Base-by-base conservation (phyloP, 1,139 yeast genomes). In the Saccharomyces pastorianus region DNA sequence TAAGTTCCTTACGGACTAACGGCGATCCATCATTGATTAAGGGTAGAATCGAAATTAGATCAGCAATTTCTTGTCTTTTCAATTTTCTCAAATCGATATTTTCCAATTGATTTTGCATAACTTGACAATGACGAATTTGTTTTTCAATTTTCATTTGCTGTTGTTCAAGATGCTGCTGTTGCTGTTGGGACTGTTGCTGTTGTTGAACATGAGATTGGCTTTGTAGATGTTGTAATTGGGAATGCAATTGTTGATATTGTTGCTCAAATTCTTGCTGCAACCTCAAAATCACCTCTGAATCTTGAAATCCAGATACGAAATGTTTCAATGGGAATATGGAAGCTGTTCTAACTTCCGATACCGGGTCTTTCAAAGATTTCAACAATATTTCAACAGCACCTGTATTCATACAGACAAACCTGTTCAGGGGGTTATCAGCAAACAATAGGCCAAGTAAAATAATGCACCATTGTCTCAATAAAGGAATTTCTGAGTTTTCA, bases 291-390 rank as follows among this genome's bases (percentile, higher is more conserved):
- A 57, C 59, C 23, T 71, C 76, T 4, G 68, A 69, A 28, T 70
- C 78, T 25, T 71, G 71, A 3, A 68, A 72, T 28, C 76, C 82
- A 6, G 86, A 81, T 38, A 90, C 70, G 65, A 85, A 88, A 34
- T 83, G 82, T 2, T 91, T 82, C 51, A 93, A 72, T 0, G 96
- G 88, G 50, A 84, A 75, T 9, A 93, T 74, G 9, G 89, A 81
- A 0, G 98, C 88, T 0, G 96, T 85, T 57, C 99, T 76, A 0
- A 93, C 96, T 69, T 93, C 99, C 0, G 99, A 97, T 49, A 91
- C 89, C 0, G 97, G 96, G 67, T 93, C 98, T 58, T 80, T 81
- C 32, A 90, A 75, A 51, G 88, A 72, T 38, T 75, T 72, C 42
- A 83, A 69, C 42, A 93, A 68, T 58, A 79, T 78, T 38, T 75